Evolutionary conservation across 2,329 filamentous ascomycete species (phyloP).

Genomic region (Blastomyces parvus): DNA sequence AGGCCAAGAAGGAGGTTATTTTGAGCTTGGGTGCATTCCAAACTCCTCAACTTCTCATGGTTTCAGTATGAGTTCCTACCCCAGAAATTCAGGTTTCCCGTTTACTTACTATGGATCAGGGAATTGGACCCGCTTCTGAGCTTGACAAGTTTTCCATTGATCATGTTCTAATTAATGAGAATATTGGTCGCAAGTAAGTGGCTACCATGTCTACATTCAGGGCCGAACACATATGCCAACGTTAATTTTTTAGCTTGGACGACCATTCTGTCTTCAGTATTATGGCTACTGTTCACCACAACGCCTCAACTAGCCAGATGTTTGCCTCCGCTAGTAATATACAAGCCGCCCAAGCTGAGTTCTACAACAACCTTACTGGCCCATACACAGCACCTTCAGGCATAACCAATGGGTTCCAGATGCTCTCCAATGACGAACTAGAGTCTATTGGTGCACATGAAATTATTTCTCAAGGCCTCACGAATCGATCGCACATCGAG

Average conservation of each 20-base stretch:
- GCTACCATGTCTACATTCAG: neutral
- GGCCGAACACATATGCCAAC: neutral
- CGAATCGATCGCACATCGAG: slow-evolving; percentile 22
- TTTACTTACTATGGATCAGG: slow-evolving; percentile 11
- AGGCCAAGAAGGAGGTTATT: slow-evolving; percentile 25
- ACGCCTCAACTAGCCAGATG: slow-evolving; percentile 21
- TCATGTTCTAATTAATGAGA: slow-evolving; percentile 23
- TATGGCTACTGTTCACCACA: slow-evolving; percentile 21
- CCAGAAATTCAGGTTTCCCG: neutral
- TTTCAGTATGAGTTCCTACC: slow-evolving; percentile 20
- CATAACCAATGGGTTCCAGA: slow-evolving; percentile 27
- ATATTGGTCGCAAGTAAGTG: slow-evolving; percentile 23
- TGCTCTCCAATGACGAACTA: slow-evolving; percentile 17
- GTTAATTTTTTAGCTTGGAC: slow-evolving; percentile 15
- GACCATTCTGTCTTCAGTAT: slow-evolving; percentile 23
- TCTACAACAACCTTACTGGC: slow-evolving; percentile 23
- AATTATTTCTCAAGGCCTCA: slow-evolving; percentile 17
- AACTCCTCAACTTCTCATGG: slow-evolving; percentile 31
- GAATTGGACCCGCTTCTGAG: slow-evolving; percentile 23
- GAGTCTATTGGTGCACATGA: slow-evolving; percentile 17
- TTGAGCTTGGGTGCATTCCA: slow-evolving; percentile 32
- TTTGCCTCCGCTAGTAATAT: slow-evolving; percentile 16
- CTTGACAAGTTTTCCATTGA: slow-evolving; percentile 15
- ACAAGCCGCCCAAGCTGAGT: slow-evolving; percentile 21
- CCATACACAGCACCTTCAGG: slow-evolving; percentile 26